Evolutionary conservation across 371 early-diverging fungal genomes (phyloP), one percentile per base, ranked within the genome.

Genomic region (Blastocladiella emersonii): DNA sequence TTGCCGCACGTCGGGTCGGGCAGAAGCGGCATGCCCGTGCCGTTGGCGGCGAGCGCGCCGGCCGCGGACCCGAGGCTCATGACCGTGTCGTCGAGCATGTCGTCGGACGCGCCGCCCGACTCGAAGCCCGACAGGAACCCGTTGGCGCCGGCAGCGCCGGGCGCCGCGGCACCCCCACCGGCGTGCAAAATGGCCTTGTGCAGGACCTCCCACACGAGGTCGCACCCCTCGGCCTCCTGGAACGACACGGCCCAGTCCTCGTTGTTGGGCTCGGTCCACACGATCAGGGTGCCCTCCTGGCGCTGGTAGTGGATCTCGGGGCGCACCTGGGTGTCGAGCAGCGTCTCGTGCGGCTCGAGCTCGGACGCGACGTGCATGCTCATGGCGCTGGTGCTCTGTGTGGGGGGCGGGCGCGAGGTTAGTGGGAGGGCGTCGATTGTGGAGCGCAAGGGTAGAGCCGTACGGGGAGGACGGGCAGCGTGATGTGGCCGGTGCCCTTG

Each of bases 241-340:
- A 95, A 95, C 67, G 92, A 91, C 37, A 95, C 76, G 7, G 95
- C 94, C 30, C 91, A 72, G 67, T 93, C 94, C 41, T 75, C 68
- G 21, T 82, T 82, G 35, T 78, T 77, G 12, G 81, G 83, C 62
- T 93, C 92, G 21, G 89, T 86, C 94, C 94, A 95, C n/a, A 90
- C 86, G 72, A 94, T 90, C 66, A 92, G 69, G 8, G 92, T 92
- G 30, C 85, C 87, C 79, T 92, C 87, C 65, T 91, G 91, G 39
- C 82, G 77, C 65, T 85, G 84, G 70, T 89, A 92, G 34, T 51
- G n/a, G n/a, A n/a, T n/a, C n/a, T 48, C n/a, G 8, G 21, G n/a
- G 19, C 25, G n/a, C 23, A 48, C n/a, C 48, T n/a, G 48, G n/a
- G 23, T 23, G 23, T 48, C 48, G 48, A 48, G 48, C 48, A 78